phyloP scores from a whole-genome alignment of 345 rosid genomes.

The Geranium rotundifolium region DNA sequence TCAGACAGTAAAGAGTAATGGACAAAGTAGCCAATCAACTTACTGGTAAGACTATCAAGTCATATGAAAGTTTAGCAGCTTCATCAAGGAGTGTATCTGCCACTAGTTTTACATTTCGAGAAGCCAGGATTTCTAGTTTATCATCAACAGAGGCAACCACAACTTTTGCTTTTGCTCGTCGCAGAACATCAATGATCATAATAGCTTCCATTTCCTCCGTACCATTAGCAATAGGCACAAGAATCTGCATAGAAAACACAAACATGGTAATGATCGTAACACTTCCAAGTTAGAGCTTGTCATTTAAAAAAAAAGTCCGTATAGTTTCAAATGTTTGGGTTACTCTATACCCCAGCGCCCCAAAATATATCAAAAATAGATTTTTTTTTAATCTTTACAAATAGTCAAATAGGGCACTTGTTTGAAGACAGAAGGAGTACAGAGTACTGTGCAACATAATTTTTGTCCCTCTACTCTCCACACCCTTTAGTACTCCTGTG shows the following conservation, averaged over 20 bases:
- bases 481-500: too few relatives aligned
- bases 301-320: too few relatives aligned
- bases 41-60: conserved; percentile 83
- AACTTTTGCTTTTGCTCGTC: conserved; percentile 78
- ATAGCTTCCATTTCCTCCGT: conserved; percentile 94
- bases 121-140: conserved; percentile 64
- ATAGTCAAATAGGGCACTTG: too few relatives aligned
- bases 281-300: too few relatives aligned
- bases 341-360: too few relatives aligned
- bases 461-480: too few relatives aligned
- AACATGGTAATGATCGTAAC: background rate
- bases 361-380: too few relatives aligned
- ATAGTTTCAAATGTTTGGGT: too few relatives aligned
- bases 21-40: conserved; percentile 16
- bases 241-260: conserved; percentile 40
- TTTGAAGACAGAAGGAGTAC: too few relatives aligned
- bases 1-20: background rate
- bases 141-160: conserved; percentile 78
- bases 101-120: conserved; percentile 71
- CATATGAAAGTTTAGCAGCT: conserved; percentile 69
- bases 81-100: conserved; percentile 85
- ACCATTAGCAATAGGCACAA: conserved; percentile 82
- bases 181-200: conserved; percentile 64
- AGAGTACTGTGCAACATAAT: too few relatives aligned
- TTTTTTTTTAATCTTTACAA: too few relatives aligned